Percentiles rank a stretch among this genome's conserved stretches.
phyloP scores from a whole-genome alignment of 345 rosid genomes.

The Melastoma malabathricum region DNA sequence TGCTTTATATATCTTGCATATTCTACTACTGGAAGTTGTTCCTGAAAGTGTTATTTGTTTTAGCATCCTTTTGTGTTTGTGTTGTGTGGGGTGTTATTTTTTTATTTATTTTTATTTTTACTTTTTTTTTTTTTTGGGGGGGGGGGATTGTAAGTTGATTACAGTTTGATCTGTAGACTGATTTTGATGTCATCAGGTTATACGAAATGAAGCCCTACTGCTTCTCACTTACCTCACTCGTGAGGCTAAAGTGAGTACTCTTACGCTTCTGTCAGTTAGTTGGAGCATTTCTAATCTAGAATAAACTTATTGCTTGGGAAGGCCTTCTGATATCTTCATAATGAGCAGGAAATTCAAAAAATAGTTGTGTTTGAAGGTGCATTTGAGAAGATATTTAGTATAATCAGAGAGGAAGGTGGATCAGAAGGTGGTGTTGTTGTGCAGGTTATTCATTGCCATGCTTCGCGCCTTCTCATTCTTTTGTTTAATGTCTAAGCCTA shows the following conservation, averaged over 20 bases:
- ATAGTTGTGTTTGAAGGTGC: slow-evolving; percentile 97
- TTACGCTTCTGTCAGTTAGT: not conserved
- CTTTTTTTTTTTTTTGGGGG: too few species aligned
- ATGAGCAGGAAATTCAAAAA: slow-evolving; percentile 84
- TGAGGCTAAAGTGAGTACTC: slow-evolving; percentile 70
- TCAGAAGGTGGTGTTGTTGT: slow-evolving; percentile 98
- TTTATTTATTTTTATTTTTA: too few species aligned
- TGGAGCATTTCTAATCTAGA: too few species aligned
- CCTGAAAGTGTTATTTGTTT: too few species aligned
- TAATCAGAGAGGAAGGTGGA: slow-evolving; percentile 90
- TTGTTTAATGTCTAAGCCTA: not conserved
- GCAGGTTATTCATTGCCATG: slow-evolving; percentile 43
- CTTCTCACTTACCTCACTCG: slow-evolving; percentile 93
- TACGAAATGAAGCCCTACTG: slow-evolving; percentile 84
- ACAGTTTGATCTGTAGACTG: not conserved
- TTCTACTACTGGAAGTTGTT: too few species aligned
- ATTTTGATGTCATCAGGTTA: slow-evolving; percentile 46
- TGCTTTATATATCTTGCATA: too few species aligned
- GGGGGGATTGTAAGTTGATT: too few species aligned
- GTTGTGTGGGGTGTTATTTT: too few species aligned
- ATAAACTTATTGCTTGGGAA: not conserved
- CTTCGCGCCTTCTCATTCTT: not conserved
- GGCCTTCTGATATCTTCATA: slow-evolving; percentile 3
- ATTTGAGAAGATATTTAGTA: slow-evolving; percentile 87
- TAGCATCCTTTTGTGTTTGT: too few species aligned